Evolutionary conservation across 306 rosid species (phyloP), one percentile per base, ranked within the genome.

Genomic region (Spatholobus suberectus): DNA sequence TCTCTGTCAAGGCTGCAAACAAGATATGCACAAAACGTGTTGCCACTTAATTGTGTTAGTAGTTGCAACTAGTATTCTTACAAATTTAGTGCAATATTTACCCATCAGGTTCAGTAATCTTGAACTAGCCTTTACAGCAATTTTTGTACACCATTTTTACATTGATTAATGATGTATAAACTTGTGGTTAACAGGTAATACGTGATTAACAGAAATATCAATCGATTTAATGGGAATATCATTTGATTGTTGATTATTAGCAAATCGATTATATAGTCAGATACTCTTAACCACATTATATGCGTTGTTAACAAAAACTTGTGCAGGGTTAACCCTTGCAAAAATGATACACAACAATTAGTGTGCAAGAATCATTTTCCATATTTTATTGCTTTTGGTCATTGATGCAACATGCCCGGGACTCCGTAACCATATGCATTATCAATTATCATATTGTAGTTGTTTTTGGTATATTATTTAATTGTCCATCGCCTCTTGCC

Each of bases 21-120:
- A 75, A 69, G 24, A 67, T 24, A 38, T 62, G 79, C 81, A 18
- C 44, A 62, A 59, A 58, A 35, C 24, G 21, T 18, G 23, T 63
- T 67, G 51, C 27, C 3, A 23, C 55, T 29, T 11, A 20, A 13
- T 57, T 54, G 18, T 54, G 24, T 58, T 67, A 76, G 38, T 21
- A 71, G 49, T 54, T 12, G 24, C 47, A 54, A 66, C 54, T 79
- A 6, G 51, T 41, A 14, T 44, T 44, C 38, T 6, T 52, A 6
- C 41, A 63, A 37, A 44, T 49, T 17, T 24, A 38, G 11, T 58
- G 8, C 52, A 18, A 43, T 21, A 0, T 14, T 54, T 11, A 13
- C 6, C 17, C 37, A 23, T 59, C 44, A 68, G 9, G 70, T 66
- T 82, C 49, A 54, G 63, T 8, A 27, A 40, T 38, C 47, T 49